Base-by-base conservation (phyloP, 2,329 filamentous ascomycete genomes). In the Diplocarpon mali region DNA sequence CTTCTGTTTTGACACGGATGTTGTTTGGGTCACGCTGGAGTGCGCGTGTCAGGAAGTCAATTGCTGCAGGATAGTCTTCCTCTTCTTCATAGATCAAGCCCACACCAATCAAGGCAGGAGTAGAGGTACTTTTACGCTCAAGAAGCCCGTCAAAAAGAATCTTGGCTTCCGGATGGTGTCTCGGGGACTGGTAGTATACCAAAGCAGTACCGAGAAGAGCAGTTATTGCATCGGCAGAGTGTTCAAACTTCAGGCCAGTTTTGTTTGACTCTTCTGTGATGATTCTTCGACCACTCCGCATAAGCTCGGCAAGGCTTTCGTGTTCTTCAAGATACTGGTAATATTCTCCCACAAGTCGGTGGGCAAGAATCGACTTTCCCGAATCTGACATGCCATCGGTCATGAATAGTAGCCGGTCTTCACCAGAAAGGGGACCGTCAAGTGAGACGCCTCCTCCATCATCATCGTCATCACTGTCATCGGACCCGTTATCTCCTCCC, bases 81-180 rank as follows among this genome's bases (percentile, higher is more conserved):
- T 95, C 88, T 56, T 96, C 92, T 63, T 95, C 88, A 38, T 89
- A 82, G 34, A 98, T 90, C 17, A 96, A 66, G 1, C 92, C 93
- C 29, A 95, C 78, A 0, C 92, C 92, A 37, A 96, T 85, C 49
- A 98, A 69, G 2, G 89, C 89, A 27, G 79, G 68, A 0, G 88
- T 93, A 0, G 84, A 89, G 2, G 76, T 77, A 2, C 80, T 73
- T 45, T 93, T 87, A 20, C 83, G 76, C 38, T 76, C 69, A 1
- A 98, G 71, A 5, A 96, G 84, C 27, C 75, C 75, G 54, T 95
- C 80, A 54, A 98, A 96, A 0, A 95, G 71, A n/a, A 65, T 65
- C 60, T 86, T 90, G 2, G 92, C 89, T 65, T 96, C 90, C 14
- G 80, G 73, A 55, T 98, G 92, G 58, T 96, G 81, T 49, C 86